Evolutionary conservation across 176 grass and related monocot species (phyloP), one percentile per base, ranked within the genome.

Genomic region (Zoysia japonica): DNA sequence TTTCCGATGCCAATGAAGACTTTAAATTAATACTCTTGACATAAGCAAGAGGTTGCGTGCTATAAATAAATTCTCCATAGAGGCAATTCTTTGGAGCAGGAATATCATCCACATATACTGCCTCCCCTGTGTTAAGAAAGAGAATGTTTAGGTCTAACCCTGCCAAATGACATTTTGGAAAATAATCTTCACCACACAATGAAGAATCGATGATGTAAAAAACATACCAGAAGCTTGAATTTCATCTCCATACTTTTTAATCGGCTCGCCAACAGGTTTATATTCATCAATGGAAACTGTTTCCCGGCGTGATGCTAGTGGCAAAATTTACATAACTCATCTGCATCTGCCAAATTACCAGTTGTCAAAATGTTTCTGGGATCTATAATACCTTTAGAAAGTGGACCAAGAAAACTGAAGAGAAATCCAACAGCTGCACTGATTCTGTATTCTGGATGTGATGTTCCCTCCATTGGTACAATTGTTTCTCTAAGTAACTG

Each of bases 101-200:
- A 89, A 93, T 91, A 72, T 97, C 94, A 82, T 97, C 94, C 17
- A 97, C 91, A 84, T 97, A 97, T 37, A 97, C 52, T 2, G 89
- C 91, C 83, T 97, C 94, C 60, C 91, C 91, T 97, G 76, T 59
- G 72, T 47, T 11, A 63, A 5, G 70, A 16, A 57, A 77, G 6
- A 71, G 1, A 72, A 49, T 53, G 20, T 59, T 65, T 39, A 53
- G 20, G 61, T 53, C 1, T 53, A 37, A 11, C 35, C 61, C 59
- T 57, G 44, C 41, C 28, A 28, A 78, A 91, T n/a, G 87, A 50
- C 44, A 68, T 14, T 60, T 28, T n/a, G 6, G 15, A 28, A 17
- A 85, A 50, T 13, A 59, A 75, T 47, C 0, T 17, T 52, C 9
- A 36, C 40, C 15, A 17, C 38, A 37, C 1, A 35, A 59, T 37